Evolutionary conservation across 2,329 filamentous ascomycete genomes (phyloP).

Genomic region (Emergomyces pasteurianus): DNA sequence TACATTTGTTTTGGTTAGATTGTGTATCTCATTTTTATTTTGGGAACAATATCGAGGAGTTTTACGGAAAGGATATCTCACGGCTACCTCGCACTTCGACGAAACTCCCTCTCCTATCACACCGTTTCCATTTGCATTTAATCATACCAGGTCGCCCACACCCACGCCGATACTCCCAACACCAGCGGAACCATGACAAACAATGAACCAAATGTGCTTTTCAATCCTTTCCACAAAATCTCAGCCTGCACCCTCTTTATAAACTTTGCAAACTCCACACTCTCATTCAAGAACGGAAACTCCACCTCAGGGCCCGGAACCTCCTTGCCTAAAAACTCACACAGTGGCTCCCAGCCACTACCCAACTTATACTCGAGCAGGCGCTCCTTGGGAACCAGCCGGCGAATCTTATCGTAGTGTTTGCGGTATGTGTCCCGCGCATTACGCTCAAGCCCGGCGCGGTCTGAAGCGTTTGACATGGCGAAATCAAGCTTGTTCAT

Average conservation of each 20-base stretch:
- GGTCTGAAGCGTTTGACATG: background rate
- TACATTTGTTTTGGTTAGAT: background rate
- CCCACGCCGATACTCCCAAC: background rate
- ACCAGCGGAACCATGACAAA: background rate
- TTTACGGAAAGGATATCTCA: background rate
- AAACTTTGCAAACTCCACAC: background rate
- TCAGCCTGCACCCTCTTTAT: background rate
- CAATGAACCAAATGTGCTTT: background rate
- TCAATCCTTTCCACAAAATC: background rate
- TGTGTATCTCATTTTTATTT: background rate
- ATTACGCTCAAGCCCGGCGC: background rate
- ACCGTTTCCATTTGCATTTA: background rate
- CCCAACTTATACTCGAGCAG: conserved; percentile 17
- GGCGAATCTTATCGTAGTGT: background rate
- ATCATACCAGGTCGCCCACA: background rate
- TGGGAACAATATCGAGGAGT: background rate
- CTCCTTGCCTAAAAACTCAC: conserved; percentile 13
- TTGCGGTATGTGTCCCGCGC: background rate
- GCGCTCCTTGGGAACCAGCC: background rate
- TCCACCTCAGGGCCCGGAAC: conserved; percentile 2
- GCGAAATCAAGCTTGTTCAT: background rate
- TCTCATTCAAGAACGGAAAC: conserved; percentile 6
- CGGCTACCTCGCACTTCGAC: background rate
- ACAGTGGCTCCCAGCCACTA: conserved; percentile 34
- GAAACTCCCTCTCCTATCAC: background rate